Percentiles rank a stretch among this genome's conserved stretches.
phyloP scores from a whole-genome alignment of 208 protist species.

The Herpetomonas tarakana region DNA sequence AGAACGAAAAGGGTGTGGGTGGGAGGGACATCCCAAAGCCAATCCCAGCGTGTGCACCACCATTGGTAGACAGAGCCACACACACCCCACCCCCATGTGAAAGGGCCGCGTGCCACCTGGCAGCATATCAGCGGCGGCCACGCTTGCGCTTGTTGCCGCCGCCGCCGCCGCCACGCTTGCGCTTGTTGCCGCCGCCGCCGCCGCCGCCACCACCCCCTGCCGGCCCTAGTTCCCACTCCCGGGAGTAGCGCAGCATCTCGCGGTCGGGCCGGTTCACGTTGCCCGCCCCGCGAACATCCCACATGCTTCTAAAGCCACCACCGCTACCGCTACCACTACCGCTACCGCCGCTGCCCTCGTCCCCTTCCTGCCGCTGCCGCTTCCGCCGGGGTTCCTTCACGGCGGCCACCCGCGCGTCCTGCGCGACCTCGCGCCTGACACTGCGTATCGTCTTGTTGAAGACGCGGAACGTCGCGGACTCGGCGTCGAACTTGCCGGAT shows the following conservation, averaged over 20 bases:
- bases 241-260: conserved; percentile 54
- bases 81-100: too few species aligned
- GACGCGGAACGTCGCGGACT: conserved; percentile 60
- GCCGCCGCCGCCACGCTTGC: conserved; percentile 17
- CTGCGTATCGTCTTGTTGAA: conserved; percentile 85
- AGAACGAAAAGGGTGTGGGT: too few species aligned
- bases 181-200: conserved; percentile 7
- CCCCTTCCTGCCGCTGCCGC: conserved; percentile 23
- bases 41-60: too few species aligned
- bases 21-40: too few species aligned
- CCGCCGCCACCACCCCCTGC: conserved; percentile 9
- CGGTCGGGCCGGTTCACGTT: conserved; percentile 68
- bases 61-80: too few species aligned
- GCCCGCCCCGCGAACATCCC: conserved; percentile 44
- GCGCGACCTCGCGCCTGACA: conserved; percentile 68
- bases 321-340: background rate
- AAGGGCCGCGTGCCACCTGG: too few species aligned
- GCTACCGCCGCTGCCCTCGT: background rate
- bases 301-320: conserved; percentile 15
- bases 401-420: conserved; percentile 48
- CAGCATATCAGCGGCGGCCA: too few species aligned
- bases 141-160: too few species aligned
- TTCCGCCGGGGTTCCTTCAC: conserved; percentile 55
- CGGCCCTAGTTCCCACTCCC: conserved; percentile 72
- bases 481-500: conserved; percentile 66